Conservation (phyloP, 208 protist species). For the Crithidia sp. region DNA sequence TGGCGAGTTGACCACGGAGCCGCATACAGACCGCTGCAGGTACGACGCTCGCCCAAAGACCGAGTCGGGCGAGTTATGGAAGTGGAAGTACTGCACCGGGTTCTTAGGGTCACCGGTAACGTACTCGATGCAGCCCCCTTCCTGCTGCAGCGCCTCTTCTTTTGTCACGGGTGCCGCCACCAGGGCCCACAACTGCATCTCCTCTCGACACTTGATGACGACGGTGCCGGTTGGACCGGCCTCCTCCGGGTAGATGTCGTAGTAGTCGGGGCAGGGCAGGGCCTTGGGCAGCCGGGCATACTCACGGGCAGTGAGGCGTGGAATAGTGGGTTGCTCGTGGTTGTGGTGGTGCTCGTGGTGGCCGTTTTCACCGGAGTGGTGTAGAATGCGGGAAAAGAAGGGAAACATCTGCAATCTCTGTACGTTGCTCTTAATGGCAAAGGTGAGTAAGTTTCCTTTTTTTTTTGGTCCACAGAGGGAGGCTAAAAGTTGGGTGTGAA, state of each 20-base stretch:
- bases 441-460: no score
- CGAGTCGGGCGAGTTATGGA: background rate
- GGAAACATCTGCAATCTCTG: no score
- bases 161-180: background rate
- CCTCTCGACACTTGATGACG: background rate
- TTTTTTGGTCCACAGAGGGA: no score
- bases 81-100: slow-evolving; percentile 7
- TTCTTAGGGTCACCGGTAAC: background rate
- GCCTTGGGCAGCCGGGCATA: background rate
- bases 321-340: background rate
- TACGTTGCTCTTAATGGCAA: no score
- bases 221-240: background rate
- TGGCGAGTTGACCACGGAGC: background rate
- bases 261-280: background rate
- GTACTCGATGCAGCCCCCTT: background rate
- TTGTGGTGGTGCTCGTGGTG: background rate
- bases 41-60: background rate
- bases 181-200: background rate
- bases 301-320: background rate
- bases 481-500: no score
- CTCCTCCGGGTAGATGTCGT: background rate
- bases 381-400: no score
- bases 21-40: background rate
- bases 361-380: no score
- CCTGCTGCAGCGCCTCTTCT: background rate